Evolutionary conservation across 495 filamentous ascomycete species (phyloP).

Genomic region (Jackrogersella minutella): DNA sequence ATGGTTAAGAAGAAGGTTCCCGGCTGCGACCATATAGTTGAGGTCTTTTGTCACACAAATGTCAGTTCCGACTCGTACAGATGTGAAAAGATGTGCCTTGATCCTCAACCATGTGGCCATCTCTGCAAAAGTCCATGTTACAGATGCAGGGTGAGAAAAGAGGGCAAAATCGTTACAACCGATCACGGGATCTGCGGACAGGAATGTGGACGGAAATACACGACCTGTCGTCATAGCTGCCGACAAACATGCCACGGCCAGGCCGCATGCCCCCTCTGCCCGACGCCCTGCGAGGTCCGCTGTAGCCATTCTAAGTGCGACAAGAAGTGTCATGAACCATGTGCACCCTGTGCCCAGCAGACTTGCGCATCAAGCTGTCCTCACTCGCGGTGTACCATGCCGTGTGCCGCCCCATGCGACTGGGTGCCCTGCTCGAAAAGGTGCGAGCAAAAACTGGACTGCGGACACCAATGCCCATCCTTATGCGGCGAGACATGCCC

Average conservation of each 20-base stretch:
- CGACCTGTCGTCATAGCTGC: constrained; percentile 68
- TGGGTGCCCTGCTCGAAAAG: constrained; percentile 71
- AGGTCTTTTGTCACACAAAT: constrained; percentile 59
- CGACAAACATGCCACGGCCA: constrained; percentile 61
- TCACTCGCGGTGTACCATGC: constrained; percentile 68
- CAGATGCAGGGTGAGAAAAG: constrained; percentile 54
- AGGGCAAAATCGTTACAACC: constrained; percentile 40
- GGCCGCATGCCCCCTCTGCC: constrained; percentile 62
- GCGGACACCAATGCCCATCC: constrained; percentile 71
- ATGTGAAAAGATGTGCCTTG: constrained; percentile 60
- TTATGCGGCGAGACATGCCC: constrained; percentile 77
- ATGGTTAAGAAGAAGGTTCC: constrained; percentile 55
- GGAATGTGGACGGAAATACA: constrained; percentile 63
- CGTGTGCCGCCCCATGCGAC: constrained; percentile 76
- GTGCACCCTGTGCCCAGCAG: constrained; percentile 67
- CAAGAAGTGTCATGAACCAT: constrained; percentile 68
- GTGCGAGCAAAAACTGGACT: constrained; percentile 64
- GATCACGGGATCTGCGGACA: constrained; percentile 62
- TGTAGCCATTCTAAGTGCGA: constrained; percentile 70
- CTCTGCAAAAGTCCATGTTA: constrained; percentile 61
- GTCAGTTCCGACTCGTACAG: constrained; percentile 46
- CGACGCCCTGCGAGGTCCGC: constrained; percentile 63
- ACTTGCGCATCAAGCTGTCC: constrained; percentile 65
- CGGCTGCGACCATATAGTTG: constrained; percentile 63
- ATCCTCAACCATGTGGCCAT: constrained; percentile 65